phyloP scores from a whole-genome alignment of 73 alveolate species.

The Breviolum minutum region DNA sequence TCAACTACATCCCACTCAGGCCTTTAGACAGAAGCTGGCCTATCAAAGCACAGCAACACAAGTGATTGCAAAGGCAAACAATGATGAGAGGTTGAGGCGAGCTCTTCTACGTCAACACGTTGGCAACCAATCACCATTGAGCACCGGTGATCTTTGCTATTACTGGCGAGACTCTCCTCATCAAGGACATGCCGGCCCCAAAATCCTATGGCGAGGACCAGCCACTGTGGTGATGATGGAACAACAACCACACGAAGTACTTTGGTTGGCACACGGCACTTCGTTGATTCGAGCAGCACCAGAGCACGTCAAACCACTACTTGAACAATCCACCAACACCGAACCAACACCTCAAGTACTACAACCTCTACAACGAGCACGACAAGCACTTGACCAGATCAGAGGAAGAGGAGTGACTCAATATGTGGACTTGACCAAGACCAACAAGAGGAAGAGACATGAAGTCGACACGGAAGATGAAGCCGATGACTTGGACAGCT shows the following conservation, averaged over 20 bases:
- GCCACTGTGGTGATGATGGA: neutral
- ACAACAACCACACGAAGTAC: neutral
- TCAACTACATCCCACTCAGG: no score
- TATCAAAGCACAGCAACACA: neutral
- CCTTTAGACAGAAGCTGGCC: neutral
- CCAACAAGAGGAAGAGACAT: conserved; percentile 3
- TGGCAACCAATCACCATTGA: neutral
- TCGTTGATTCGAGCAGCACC: neutral
- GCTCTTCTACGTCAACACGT: neutral
- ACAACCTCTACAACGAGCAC: neutral
- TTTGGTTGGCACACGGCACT: neutral
- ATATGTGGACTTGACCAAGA: neutral
- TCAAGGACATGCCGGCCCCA: neutral
- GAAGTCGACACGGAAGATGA: neutral
- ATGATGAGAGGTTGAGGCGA: neutral
- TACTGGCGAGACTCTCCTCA: neutral
- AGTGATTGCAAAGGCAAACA: neutral
- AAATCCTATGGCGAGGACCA: neutral
- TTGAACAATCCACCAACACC: no score
- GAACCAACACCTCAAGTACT: neutral
- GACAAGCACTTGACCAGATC: neutral
- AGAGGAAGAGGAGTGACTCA: neutral
- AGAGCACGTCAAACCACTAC: neutral
- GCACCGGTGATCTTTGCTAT: neutral
- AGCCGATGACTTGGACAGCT: neutral